Evolutionary conservation across 2,329 filamentous ascomycete genomes (phyloP).

Genomic region (Blastomyces percursus): DNA sequence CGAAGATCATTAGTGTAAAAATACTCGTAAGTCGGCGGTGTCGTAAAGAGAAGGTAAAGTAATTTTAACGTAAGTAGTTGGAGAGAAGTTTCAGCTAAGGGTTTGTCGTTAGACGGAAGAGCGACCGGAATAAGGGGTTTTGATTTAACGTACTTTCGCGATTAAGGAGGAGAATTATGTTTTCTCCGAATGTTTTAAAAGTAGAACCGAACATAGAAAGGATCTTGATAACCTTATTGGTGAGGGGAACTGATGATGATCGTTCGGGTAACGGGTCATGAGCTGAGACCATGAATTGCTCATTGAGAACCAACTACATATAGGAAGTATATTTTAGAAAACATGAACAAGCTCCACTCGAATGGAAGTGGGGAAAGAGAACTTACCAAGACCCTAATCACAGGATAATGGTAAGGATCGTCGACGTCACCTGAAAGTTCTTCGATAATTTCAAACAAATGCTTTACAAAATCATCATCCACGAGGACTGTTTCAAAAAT

Average conservation of each 20-base stretch:
- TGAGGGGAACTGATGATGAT: constrained; percentile 46
- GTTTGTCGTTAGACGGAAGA: constrained; percentile 2
- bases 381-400: constrained; percentile 81
- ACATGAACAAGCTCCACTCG: not conserved
- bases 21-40: constrained; percentile 83
- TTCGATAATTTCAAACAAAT: constrained; percentile 81
- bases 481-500: constrained; percentile 21
- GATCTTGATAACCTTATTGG: constrained; percentile 88
- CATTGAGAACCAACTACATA: constrained; percentile 76
- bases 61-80: constrained; percentile 96
- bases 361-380: constrained; percentile 22
- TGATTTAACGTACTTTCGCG: constrained; percentile 52
- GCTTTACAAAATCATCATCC: constrained; percentile 68
- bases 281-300: constrained; percentile 86
- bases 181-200: constrained; percentile 94
- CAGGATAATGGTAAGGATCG: constrained; percentile 91
- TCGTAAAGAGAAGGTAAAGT: constrained; percentile 90
- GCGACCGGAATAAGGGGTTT: not conserved
- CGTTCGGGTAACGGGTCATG: constrained; percentile 40
- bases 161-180: constrained; percentile 89
- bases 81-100: constrained; percentile 66
- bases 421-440: constrained; percentile 72
- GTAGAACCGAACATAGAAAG: constrained; percentile 67
- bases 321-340: not conserved
- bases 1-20: constrained; percentile 97